phyloP scores from a whole-genome alignment of 2,329 filamentous ascomycete genomes.

The Hypoxylon sp. region DNA sequence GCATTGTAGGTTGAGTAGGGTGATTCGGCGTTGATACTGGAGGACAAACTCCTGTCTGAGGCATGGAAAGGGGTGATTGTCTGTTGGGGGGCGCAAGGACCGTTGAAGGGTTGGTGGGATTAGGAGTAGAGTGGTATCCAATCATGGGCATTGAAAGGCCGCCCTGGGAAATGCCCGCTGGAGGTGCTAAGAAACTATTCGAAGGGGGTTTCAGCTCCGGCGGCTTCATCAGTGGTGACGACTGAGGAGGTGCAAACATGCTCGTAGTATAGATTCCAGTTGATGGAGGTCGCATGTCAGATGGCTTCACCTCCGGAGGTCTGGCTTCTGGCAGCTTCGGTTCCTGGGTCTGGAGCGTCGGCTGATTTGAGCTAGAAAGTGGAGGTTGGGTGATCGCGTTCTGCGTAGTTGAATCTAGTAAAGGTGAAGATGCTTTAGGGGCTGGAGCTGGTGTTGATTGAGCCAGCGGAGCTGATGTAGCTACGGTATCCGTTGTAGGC shows the following conservation, averaged over 20 bases:
- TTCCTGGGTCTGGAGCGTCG: slow-evolving; percentile 29
- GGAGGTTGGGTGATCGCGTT: slow-evolving; percentile 14
- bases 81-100: slow-evolving; percentile 60
- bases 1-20: slow-evolving; percentile 20
- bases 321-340: slow-evolving; percentile 39
- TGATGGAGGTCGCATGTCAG: slow-evolving; percentile 43
- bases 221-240: slow-evolving; percentile 47
- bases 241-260: slow-evolving; percentile 50
- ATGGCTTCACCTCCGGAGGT: slow-evolving; percentile 45
- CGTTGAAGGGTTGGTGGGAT: slow-evolving; percentile 49
- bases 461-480: slow-evolving; percentile 15
- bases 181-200: slow-evolving; percentile 51
- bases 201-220: slow-evolving; percentile 47
- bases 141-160: slow-evolving; percentile 52
- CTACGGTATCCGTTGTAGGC: slow-evolving; percentile 1
- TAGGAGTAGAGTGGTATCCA: slow-evolving; percentile 50
- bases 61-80: slow-evolving; percentile 53
- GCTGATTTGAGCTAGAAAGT: slow-evolving; percentile 15
- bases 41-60: slow-evolving; percentile 44
- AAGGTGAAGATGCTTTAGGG: slow-evolving; percentile 19
- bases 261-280: slow-evolving; percentile 49
- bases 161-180: slow-evolving; percentile 46
- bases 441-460: slow-evolving; percentile 19
- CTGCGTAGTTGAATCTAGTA: slow-evolving; percentile 14
- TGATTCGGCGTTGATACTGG: slow-evolving; percentile 24